Evolutionary conservation across 2,329 filamentous ascomycete species (phyloP).

Genomic region (Colletotrichum australisinense): DNA sequence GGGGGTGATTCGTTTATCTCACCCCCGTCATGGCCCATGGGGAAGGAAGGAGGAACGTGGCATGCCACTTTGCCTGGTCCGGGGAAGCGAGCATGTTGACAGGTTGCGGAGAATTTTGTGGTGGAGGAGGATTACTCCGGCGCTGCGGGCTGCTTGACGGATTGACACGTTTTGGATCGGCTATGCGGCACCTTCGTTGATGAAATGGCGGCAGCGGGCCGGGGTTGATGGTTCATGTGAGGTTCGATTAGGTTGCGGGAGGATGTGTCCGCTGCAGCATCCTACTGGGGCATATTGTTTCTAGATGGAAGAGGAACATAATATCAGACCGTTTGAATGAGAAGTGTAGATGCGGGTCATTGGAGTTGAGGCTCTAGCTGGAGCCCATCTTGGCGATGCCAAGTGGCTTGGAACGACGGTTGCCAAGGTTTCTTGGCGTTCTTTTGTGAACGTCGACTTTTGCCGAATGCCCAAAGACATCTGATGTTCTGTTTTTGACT

Average conservation of each 20-base stretch:
- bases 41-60: neutral
- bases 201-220: neutral
- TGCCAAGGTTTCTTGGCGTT: slow-evolving; percentile 29
- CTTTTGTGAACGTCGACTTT: slow-evolving; percentile 2
- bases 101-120: neutral
- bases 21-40: neutral
- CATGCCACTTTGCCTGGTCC: neutral
- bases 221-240: neutral
- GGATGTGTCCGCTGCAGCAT: neutral
- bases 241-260: slow-evolving; percentile 15
- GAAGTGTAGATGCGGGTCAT: neutral
- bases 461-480: neutral
- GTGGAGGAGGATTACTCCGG: neutral
- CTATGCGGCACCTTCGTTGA: neutral
- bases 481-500: neutral
- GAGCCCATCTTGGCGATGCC: slow-evolving; percentile 7
- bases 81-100: neutral
- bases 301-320: neutral
- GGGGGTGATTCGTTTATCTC: neutral
- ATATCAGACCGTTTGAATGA: neutral
- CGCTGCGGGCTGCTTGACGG: neutral
- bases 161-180: neutral
- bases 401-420: slow-evolving; percentile 14
- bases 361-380: slow-evolving; percentile 30
- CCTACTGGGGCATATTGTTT: neutral